phyloP scores from a whole-genome alignment of 441 rosid species.

The Gossypium lobatum region DNA sequence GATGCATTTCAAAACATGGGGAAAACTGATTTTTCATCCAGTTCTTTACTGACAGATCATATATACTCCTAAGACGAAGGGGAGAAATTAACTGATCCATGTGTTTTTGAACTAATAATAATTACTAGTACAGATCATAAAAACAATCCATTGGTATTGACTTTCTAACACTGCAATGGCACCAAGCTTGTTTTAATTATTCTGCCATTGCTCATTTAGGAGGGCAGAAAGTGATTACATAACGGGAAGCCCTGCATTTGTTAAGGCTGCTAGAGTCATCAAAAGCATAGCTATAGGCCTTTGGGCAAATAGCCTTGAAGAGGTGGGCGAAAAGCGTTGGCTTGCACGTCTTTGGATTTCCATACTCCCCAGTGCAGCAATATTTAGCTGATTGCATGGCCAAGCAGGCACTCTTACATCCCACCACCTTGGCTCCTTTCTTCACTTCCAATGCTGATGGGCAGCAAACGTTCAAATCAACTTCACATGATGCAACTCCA shows the following conservation, averaged over 20 bases:
- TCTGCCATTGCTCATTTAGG: constrained; percentile 39
- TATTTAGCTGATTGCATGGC: constrained; percentile 86
- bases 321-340: constrained; percentile 75
- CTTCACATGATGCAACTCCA: constrained; percentile 78
- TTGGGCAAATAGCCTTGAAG: constrained; percentile 86
- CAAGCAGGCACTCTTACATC: constrained; percentile 88
- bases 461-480: constrained; percentile 68
- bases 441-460: constrained; percentile 81
- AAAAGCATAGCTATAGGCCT: constrained; percentile 90
- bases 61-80: neutral
- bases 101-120: neutral
- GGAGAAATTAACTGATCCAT: neutral
- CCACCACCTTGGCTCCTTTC: constrained; percentile 56
- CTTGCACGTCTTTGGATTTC: constrained; percentile 66
- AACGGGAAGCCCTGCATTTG: constrained; percentile 80
- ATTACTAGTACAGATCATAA: neutral
- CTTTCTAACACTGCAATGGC: neutral
- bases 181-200: neutral
- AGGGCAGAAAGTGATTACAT: constrained; percentile 88
- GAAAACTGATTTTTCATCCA: constrained; percentile 2
- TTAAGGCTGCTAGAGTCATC: constrained; percentile 84
- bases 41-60: constrained; percentile 1
- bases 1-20: constrained; percentile 8
- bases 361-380: constrained; percentile 76
- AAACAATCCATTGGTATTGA: neutral